These are phyloP conservation scores for Madurella mycetomatis DNA, from an alignment of 2,329 filamentous ascomycete genomes.

Conservation along the genomic window DNA sequence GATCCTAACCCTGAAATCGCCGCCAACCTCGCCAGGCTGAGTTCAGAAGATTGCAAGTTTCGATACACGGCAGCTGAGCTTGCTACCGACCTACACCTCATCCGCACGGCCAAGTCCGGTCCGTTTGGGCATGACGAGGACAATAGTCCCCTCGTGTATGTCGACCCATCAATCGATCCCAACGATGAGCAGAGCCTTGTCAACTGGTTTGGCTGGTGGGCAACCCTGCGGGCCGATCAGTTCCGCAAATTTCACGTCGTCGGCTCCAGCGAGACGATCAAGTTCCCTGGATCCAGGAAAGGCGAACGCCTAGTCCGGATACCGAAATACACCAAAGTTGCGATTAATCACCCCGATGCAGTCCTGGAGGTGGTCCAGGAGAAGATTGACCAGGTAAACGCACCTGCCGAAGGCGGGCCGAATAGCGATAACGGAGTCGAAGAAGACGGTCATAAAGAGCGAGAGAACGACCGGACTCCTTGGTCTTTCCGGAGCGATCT, in stretches of 20 bases:
- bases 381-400: conserved; percentile 1
- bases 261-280: conserved; percentile 39
- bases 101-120: conserved; percentile 21
- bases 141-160: conserved; percentile 41
- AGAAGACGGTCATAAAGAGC: not conserved
- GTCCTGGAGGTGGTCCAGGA: conserved; percentile 20
- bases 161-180: conserved; percentile 45
- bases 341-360: conserved; percentile 36
- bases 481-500: conserved; percentile 18
- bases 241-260: conserved; percentile 54
- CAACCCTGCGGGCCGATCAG: conserved; percentile 43
- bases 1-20: conserved; percentile 21
- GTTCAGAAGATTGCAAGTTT: conserved; percentile 20
- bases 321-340: conserved; percentile 35
- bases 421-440: not conserved
- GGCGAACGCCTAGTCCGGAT: conserved; percentile 32
- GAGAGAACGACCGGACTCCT: not conserved
- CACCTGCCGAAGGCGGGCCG: not conserved
- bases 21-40: conserved; percentile 29
- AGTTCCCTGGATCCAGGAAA: conserved; percentile 12
- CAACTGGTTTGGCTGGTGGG: conserved; percentile 61
- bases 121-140: conserved; percentile 31
- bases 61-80: conserved; percentile 19
- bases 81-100: conserved; percentile 26
- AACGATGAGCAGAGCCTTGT: conserved; percentile 60